Percentiles rank a stretch among this genome's conserved stretches.
phyloP scores from a whole-genome alignment of 2,329 filamentous ascomycete species.

The Epichloe sibirici region DNA sequence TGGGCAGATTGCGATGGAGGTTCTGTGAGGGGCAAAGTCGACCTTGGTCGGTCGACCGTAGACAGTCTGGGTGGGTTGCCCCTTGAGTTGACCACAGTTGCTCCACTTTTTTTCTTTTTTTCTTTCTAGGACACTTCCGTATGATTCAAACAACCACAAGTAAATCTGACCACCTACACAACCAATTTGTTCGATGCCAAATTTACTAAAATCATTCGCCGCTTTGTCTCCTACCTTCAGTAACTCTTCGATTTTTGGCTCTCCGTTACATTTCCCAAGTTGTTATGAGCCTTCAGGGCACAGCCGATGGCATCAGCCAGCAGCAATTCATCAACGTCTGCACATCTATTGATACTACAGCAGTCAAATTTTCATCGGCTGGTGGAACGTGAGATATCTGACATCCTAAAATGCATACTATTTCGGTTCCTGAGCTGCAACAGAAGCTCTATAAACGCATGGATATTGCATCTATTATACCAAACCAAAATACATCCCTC shows the following conservation, averaged over 20 bases:
- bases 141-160: too few species aligned
- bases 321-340: not conserved
- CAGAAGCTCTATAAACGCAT: conserved; percentile 26
- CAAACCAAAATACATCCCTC: not conserved
- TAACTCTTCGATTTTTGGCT: not conserved
- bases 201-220: too few species aligned
- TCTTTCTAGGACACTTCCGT: not conserved
- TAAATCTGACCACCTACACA: too few species aligned
- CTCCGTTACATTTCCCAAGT: not conserved
- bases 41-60: too few species aligned
- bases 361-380: not conserved
- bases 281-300: not conserved
- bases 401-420: conserved; percentile 10
- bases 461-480: conserved; percentile 15
- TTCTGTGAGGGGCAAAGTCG: not conserved
- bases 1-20: not conserved
- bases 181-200: too few species aligned
- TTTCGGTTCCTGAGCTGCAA: conserved; percentile 21
- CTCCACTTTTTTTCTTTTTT: not conserved
- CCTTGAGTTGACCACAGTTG: not conserved
- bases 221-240: not conserved
- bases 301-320: not conserved
- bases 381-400: too few species aligned
- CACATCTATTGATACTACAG: not conserved
- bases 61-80: not conserved